phyloP scores from a whole-genome alignment of 1,284 basidiomycete species.

The Moniliophthora roreri region DNA sequence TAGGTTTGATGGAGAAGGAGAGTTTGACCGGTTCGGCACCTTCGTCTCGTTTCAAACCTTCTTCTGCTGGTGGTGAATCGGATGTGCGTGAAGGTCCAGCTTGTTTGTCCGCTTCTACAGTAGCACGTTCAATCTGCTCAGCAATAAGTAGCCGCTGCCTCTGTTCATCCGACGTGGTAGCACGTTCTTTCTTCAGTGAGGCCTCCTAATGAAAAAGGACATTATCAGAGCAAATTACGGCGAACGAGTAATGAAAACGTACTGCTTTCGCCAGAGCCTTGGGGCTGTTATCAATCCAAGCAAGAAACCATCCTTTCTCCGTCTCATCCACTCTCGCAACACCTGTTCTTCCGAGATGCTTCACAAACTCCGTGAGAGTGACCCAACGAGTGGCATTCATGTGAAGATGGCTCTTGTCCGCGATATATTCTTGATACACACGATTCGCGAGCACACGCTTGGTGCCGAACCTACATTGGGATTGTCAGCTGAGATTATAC shows the following conservation, averaged over 20 bases:
- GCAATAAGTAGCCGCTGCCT: conserved; percentile 87
- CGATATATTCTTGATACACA: conserved; percentile 98
- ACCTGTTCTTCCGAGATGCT: conserved; percentile 87
- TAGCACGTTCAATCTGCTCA: conserved; percentile 93
- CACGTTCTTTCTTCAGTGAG: conserved; percentile 88
- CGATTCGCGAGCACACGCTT: conserved; percentile 93
- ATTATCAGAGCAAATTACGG: conserved; percentile 6
- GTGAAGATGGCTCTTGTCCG: conserved; percentile 93
- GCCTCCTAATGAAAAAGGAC: conserved; percentile 60
- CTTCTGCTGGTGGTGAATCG: conserved; percentile 45
- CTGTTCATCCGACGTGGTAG: conserved; percentile 92
- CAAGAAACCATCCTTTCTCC: conserved; percentile 96
- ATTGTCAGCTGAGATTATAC: conserved; percentile 1
- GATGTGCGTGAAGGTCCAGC: conserved; percentile 32
- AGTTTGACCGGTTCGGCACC: conserved; percentile 72
- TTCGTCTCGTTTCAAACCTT: conserved; percentile 74
- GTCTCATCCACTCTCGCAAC: conserved; percentile 95
- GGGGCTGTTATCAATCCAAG: conserved; percentile 96
- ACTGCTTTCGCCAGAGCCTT: conserved; percentile 90
- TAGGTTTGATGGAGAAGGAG: conserved; percentile 60
- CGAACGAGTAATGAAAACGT: conserved; percentile 24
- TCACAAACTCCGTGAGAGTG: conserved; percentile 91
- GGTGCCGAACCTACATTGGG: conserved; percentile 73
- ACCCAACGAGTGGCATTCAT: conserved; percentile 99
- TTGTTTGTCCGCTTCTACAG: conserved; percentile 33